Evolutionary conservation across 2,329 filamentous ascomycete genomes (phyloP).

Genomic region (Paracorniculantispora psalliotae): DNA sequence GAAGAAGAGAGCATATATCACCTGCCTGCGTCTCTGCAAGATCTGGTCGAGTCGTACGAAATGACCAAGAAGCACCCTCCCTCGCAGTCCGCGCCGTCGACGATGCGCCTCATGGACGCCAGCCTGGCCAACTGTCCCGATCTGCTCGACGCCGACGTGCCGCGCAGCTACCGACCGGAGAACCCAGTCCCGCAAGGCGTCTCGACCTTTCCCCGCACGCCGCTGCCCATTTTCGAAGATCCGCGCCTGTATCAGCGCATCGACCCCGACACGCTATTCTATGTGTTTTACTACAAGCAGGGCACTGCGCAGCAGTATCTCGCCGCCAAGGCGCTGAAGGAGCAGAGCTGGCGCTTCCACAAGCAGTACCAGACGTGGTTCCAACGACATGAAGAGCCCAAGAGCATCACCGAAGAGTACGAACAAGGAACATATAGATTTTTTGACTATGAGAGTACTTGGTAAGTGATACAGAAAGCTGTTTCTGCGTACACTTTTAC

Average conservation of each 20-base stretch:
- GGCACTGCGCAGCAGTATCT: slow-evolving; percentile 93
- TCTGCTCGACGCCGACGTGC: slow-evolving; percentile 72
- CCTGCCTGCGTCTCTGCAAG: slow-evolving; percentile 80
- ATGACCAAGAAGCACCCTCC: slow-evolving; percentile 66
- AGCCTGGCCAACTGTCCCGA: slow-evolving; percentile 73
- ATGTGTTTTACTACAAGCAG: slow-evolving; percentile 98
- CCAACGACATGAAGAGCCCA: slow-evolving; percentile 95
- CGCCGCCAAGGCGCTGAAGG: slow-evolving; percentile 93
- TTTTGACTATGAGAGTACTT: slow-evolving; percentile 99
- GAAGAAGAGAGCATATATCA: slow-evolving; percentile 86
- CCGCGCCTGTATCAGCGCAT: slow-evolving; percentile 81
- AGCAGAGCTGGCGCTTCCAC: slow-evolving; percentile 98
- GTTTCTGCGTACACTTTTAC: neutral
- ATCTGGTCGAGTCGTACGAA: slow-evolving; percentile 88
- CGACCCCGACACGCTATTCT: slow-evolving; percentile 94
- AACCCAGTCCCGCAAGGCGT: slow-evolving; percentile 69
- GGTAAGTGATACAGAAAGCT: slow-evolving; percentile 53
- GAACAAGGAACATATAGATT: slow-evolving; percentile 99
- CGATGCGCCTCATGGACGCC: slow-evolving; percentile 68
- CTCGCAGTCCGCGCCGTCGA: slow-evolving; percentile 57
- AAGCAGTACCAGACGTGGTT: slow-evolving; percentile 99
- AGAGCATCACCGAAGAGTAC: slow-evolving; percentile 97
- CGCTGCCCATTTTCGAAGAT: slow-evolving; percentile 88
- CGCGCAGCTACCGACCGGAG: slow-evolving; percentile 78
- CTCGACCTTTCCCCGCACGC: slow-evolving; percentile 85